Evolutionary conservation across 805 yeast species (phyloP).

Genomic region (Yamadazyma sp.): DNA sequence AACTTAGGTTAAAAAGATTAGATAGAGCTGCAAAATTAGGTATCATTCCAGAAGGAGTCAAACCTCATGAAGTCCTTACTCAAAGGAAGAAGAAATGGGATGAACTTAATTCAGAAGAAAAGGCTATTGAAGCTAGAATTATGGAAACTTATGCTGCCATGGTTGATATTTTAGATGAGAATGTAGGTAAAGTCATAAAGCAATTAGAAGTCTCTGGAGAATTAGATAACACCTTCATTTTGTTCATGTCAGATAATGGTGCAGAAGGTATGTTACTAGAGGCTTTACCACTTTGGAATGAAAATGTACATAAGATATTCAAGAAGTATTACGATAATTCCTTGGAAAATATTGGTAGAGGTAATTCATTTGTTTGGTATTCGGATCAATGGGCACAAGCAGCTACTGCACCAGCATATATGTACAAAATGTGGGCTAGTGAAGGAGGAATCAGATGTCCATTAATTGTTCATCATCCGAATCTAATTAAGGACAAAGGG

Average conservation of each 20-base stretch:
- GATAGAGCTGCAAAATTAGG: slow-evolving; percentile 43
- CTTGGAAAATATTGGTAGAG: slow-evolving; percentile 46
- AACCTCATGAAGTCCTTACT: slow-evolving; percentile 44
- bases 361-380: slow-evolving; percentile 49
- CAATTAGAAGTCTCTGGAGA: slow-evolving; percentile 41
- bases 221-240: slow-evolving; percentile 52
- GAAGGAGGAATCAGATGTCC: slow-evolving; percentile 65
- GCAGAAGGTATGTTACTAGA: slow-evolving; percentile 61
- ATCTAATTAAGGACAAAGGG: slow-evolving; percentile 24
- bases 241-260: slow-evolving; percentile 64
- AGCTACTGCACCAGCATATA: slow-evolving; percentile 53
- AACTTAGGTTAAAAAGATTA: slow-evolving; percentile 37
- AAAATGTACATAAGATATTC: neutral
- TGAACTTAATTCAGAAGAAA: slow-evolving; percentile 37
- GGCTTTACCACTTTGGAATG: slow-evolving; percentile 43
- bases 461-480: slow-evolving; percentile 45
- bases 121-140: slow-evolving; percentile 35
- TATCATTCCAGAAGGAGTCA: slow-evolving; percentile 40
- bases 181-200: slow-evolving; percentile 48
- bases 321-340: slow-evolving; percentile 33
- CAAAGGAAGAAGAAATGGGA: slow-evolving; percentile 42
- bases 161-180: slow-evolving; percentile 53
- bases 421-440: slow-evolving; percentile 55
- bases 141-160: slow-evolving; percentile 65
- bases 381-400: slow-evolving; percentile 63